A percentile compares a stretch with the other conserved stretches of the same genome.
phyloP scores from a whole-genome alignment of 768 basidiomycete species.

The Boletales sp. region DNA sequence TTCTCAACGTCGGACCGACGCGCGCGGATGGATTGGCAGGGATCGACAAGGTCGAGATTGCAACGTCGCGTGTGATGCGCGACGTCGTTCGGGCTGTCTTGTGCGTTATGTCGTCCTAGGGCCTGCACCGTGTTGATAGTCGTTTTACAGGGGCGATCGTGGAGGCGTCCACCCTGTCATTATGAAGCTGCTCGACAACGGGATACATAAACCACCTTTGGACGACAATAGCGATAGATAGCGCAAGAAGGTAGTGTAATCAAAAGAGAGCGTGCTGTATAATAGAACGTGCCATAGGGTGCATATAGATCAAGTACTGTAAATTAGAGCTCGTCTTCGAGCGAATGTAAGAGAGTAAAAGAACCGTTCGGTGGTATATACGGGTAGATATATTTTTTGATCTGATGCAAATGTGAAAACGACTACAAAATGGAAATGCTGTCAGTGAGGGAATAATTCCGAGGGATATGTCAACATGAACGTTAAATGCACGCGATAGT shows the following conservation, averaged over 20 bases:
- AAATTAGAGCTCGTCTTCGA: slow-evolving; percentile 21
- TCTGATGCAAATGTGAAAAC: slow-evolving; percentile 18
- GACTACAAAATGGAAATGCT: slow-evolving; percentile 23
- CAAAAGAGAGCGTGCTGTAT: slow-evolving; percentile 4
- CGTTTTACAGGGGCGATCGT: slow-evolving; percentile 40
- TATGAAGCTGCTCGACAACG: slow-evolving; percentile 52
- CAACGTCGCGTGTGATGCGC: slow-evolving; percentile 68
- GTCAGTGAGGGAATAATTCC: slow-evolving; percentile 18
- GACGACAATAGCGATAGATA: slow-evolving; percentile 26
- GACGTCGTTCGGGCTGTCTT: slow-evolving; percentile 57
- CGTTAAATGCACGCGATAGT: slow-evolving; percentile 18
- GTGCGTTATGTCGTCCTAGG: slow-evolving; percentile 40
- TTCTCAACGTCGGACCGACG: slow-evolving; percentile 86
- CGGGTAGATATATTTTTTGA: slow-evolving; percentile 19
- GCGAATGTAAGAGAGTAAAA: slow-evolving; percentile 16
- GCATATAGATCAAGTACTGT: slow-evolving; percentile 15
- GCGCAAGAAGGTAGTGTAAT: slow-evolving; percentile 5
- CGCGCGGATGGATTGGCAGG: slow-evolving; percentile 70
- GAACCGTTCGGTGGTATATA: slow-evolving; percentile 16
- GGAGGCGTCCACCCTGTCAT: slow-evolving; percentile 45
- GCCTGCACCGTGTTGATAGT: slow-evolving; percentile 1
- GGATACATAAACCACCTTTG: slow-evolving; percentile 50
- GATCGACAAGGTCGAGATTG: slow-evolving; percentile 76
- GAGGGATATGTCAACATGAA: slow-evolving; percentile 1
- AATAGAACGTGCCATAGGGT: slow-evolving; percentile 24